phyloP scores from a whole-genome alignment of 2,329 filamentous ascomycete species.

The Thielaviopsis musarum region DNA sequence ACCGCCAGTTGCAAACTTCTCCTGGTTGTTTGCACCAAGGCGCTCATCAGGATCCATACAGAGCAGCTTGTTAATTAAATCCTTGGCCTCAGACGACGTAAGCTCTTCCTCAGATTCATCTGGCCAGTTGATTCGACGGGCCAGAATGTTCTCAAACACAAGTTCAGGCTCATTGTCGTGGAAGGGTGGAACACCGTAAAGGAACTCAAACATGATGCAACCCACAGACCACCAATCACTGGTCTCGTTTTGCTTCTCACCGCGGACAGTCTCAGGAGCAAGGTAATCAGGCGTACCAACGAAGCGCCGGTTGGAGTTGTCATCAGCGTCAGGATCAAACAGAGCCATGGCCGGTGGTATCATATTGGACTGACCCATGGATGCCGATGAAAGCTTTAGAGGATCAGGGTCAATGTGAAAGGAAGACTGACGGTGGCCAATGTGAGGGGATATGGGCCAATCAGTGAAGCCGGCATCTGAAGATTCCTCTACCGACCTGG shows the following conservation, averaged over 20 bases:
- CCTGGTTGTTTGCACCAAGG: conserved; percentile 70
- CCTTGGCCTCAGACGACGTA: conserved; percentile 75
- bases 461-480: conserved; percentile 34
- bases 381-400: conserved; percentile 19
- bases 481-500: conserved; percentile 44
- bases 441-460: conserved; percentile 59
- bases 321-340: conserved; percentile 65
- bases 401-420: conserved; percentile 19
- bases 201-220: conserved; percentile 91
- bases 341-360: conserved; percentile 87
- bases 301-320: conserved; percentile 75
- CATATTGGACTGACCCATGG: conserved; percentile 44
- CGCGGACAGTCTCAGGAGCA: conserved; percentile 90
- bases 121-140: conserved; percentile 82
- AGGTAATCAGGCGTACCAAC: conserved; percentile 96
- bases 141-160: conserved; percentile 92
- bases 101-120: conserved; percentile 56
- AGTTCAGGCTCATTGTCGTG: conserved; percentile 78
- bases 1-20: conserved; percentile 68
- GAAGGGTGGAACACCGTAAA: conserved; percentile 88
- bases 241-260: conserved; percentile 87
- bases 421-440: conserved; percentile 19
- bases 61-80: conserved; percentile 83
- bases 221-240: conserved; percentile 99
- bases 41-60: conserved; percentile 68